These are phyloP conservation scores for Pezicula carpinea DNA, from an alignment of 2,329 filamentous ascomycete genomes.

Conservation along the genomic window DNA sequence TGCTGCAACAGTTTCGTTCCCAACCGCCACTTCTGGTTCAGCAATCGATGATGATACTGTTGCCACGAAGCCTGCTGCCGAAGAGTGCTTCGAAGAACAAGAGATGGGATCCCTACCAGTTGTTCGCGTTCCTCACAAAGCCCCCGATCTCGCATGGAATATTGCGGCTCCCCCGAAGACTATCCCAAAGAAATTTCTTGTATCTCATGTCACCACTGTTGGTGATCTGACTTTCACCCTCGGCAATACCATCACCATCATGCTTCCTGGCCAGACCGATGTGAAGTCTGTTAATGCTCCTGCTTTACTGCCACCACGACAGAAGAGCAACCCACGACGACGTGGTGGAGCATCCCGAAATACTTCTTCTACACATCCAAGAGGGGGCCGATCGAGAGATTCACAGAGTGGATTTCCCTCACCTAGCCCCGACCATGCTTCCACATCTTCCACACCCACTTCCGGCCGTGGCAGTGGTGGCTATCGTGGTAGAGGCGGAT, in stretches of 20 bases:
- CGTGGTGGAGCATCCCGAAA: slow-evolving; percentile 21
- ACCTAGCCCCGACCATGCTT: slow-evolving; percentile 17
- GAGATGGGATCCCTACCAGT: slow-evolving; percentile 74
- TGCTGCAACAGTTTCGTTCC: slow-evolving; percentile 67
- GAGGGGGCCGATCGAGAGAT: slow-evolving; percentile 26
- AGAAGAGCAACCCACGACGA: slow-evolving; percentile 28
- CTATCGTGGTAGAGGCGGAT: slow-evolving; percentile 21
- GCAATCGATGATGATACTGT: slow-evolving; percentile 40
- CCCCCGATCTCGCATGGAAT: slow-evolving; percentile 59
- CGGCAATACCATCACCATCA: slow-evolving; percentile 36
- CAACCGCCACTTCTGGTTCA: slow-evolving; percentile 26
- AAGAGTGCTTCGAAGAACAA: slow-evolving; percentile 76
- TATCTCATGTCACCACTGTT: slow-evolving; percentile 40
- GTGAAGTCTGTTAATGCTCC: slow-evolving; percentile 36
- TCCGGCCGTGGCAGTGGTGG: slow-evolving; percentile 16
- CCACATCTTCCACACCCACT: slow-evolving; percentile 17
- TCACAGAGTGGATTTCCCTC: slow-evolving; percentile 19
- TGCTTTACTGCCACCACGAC: slow-evolving; percentile 15
- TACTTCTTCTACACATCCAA: slow-evolving; percentile 20
- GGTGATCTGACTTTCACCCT: slow-evolving; percentile 38
- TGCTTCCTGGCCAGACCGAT: slow-evolving; percentile 40
- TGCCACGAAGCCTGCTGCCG: slow-evolving; percentile 65
- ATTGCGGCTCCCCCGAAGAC: slow-evolving; percentile 51
- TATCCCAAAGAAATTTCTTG: slow-evolving; percentile 45
- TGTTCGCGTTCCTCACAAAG: slow-evolving; percentile 60